phyloP scores from a whole-genome alignment of 2,329 filamentous ascomycete genomes.

The Pestalotiopsis sp. region DNA sequence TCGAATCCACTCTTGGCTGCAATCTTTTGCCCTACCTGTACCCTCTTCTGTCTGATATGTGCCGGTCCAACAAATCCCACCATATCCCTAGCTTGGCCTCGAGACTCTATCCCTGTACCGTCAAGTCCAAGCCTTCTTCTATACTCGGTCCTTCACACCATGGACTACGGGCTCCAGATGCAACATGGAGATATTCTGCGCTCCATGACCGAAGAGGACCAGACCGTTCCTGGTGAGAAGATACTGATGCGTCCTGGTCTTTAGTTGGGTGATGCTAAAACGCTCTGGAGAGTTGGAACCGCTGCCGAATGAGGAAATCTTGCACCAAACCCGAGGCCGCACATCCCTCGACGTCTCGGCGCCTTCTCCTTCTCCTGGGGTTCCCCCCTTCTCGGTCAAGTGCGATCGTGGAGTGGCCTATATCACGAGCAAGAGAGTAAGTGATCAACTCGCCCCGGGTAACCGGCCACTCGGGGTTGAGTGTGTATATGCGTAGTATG shows the following conservation, averaged over 20 bases:
- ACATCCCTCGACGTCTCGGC: constrained; percentile 77
- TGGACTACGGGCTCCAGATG: constrained; percentile 42
- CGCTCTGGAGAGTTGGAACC: constrained; percentile 75
- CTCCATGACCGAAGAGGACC: constrained; percentile 37
- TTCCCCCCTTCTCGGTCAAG: constrained; percentile 68
- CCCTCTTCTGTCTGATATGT: constrained; percentile 20
- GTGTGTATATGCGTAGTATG: constrained; percentile 11
- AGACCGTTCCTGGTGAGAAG: constrained; percentile 36
- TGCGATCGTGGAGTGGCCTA: constrained; percentile 77
- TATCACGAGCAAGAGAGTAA: constrained; percentile 83
- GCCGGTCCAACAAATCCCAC: constrained; percentile 17
- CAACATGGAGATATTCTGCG: constrained; percentile 46
- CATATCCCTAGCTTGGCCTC: not conserved
- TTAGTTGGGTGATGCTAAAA: constrained; percentile 89
- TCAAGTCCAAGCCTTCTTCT: not conserved
- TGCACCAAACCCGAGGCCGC: constrained; percentile 79
- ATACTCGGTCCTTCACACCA: constrained; percentile 18
- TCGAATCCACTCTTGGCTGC: constrained; percentile 17
- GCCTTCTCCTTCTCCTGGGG: constrained; percentile 65
- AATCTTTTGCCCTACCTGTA: constrained; percentile 13
- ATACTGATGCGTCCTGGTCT: constrained; percentile 51
- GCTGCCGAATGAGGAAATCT: constrained; percentile 79
- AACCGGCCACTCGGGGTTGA: constrained; percentile 17
- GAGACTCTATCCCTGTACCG: constrained; percentile 4
- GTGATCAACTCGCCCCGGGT: not conserved